Evolutionary conservation across 2,329 filamentous ascomycete species (phyloP), one percentile per base, ranked within the genome.

Genomic region (Nothophoma quercina): DNA sequence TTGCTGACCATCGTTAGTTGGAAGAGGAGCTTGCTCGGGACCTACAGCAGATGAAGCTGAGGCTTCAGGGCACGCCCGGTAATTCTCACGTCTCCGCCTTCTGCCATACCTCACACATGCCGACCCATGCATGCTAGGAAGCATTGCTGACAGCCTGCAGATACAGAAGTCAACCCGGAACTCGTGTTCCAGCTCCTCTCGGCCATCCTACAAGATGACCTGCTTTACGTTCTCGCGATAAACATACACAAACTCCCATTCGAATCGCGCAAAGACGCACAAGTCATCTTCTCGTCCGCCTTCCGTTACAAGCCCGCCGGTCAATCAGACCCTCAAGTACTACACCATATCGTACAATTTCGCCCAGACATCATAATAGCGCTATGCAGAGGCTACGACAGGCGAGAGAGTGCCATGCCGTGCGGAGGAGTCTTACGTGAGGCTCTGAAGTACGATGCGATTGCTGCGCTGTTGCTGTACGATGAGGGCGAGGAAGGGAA

Each of bases 51-150:
- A 96, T 98, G 88, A 98, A 98, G 76, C 79, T 92, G 59, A 86
- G 95, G 54, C 85, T 99, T 12, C 93, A 98, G 80, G 95, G 93
- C 62, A 96, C 92, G 55, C 90, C 91, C 76, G 92, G 92, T 96
- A 82, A 53, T 35, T 22, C 48, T 56, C 19, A 15, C 51, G 2
- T 30, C 29, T 39, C 25, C 16, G 2, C 15, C 9, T 28, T 22
- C 2, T 7, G 2, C 3, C 16, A 13, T 12, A 18, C 32, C n/a
- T 22, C 22, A 10, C 16, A 32, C 8, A 8, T 16, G 29, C n/a
- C 9, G 13, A 5, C 8, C 7, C 3, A 2, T 15, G 16, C 8
- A 6, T n/a, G 13, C 25, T 23, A 32, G 15, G 10, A 15, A 29
- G 7, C 15, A 16, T 38, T 13, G 12, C 43, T 47, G n/a, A 51